Evolutionary conservation across 441 rosid species (phyloP), one percentile per base, ranked within the genome.

Genomic region (Croton laevigatus): DNA sequence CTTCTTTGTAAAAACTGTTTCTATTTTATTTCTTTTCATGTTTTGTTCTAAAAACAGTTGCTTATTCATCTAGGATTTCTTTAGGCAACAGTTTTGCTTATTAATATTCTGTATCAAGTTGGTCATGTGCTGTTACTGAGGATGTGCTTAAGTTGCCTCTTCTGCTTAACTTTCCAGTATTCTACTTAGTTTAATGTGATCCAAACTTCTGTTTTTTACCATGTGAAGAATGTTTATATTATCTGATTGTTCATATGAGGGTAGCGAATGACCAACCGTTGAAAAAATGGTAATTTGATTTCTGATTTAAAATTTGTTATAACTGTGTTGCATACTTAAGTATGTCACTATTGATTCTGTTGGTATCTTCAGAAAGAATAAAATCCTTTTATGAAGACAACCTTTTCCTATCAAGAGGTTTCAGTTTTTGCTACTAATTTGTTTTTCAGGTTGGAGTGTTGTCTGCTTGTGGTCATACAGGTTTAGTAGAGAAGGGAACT

Each of bases 401-500:
- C n/a, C n/a, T n/a, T n/a, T n/a, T n/a, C n/a, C n/a, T n/a, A n/a
- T 45, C 53, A 57, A 59, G 20, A 36, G 36, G 73, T 59, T 12
- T 20, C 42, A 54, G 3, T 54, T 79, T 72, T 79, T 27, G 17
- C 52, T 74, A 58, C 38, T 52, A 59, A 37, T 71, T 69, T 53
- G 23, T 59, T 36, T 76, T 72, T 52, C 86, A 87, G 91, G 91
- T 89, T 73, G 79, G 90, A 62, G 81, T 90, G 60, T 75, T 91
- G 78, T 81, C 97, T 55, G 91, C 96, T 67, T 89, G 96, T 83
- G 82, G 94, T 73, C 97, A 91, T 81, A 80, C 91, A 36, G 97
- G 96, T 45, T 68, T 91, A 66, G 80, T 89, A 68, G 83, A 81
- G 58, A 88, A 85, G 69, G 97, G 96, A 51, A 76, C 73, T 36